Evolutionary conservation across 768 basidiomycete species (phyloP).

Genomic region (Infundibulicybe gibba): DNA sequence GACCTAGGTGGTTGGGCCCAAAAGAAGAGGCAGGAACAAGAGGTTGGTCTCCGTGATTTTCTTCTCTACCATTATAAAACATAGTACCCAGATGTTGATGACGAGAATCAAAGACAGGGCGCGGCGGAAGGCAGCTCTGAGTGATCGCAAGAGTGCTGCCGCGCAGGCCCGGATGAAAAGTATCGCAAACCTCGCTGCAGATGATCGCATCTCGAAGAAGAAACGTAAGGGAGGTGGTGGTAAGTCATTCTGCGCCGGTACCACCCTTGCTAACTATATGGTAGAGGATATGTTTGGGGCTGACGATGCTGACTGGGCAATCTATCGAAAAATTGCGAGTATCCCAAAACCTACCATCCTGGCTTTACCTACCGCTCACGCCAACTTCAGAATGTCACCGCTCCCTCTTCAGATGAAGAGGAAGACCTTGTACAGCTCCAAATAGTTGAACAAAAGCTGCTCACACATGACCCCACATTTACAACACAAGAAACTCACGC

Average conservation of each 20-base stretch:
- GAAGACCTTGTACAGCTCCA: conserved; percentile 78
- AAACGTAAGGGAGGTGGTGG: conserved; percentile 81
- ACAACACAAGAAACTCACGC: conserved; percentile 79
- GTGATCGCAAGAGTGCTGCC: conserved; percentile 90
- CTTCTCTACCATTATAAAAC: conserved; percentile 1
- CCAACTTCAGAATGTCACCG: conserved; percentile 57
- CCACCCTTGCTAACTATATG: conserved; percentile 3
- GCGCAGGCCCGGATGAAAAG: conserved; percentile 96
- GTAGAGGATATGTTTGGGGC: conserved; percentile 91
- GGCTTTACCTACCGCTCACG: background rate
- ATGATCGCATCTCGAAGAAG: conserved; percentile 80
- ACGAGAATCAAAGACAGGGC: conserved; percentile 81
- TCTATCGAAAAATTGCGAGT: conserved; percentile 93
- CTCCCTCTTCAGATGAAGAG: conserved; percentile 82
- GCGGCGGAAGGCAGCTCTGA: conserved; percentile 74
- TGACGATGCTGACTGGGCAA: conserved; percentile 95
- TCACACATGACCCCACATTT: conserved; percentile 84
- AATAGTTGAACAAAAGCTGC: conserved; percentile 73
- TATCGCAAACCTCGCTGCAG: conserved; percentile 88
- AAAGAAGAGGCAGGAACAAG: conserved; percentile 74
- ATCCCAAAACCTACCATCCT: background rate
- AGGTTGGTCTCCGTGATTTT: conserved; percentile 38
- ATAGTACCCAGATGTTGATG: conserved; percentile 60
- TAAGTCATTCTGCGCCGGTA: conserved; percentile 24
- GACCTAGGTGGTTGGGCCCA: conserved; percentile 74